Evolutionary conservation across 495 filamentous ascomycete species (phyloP), one percentile per base, ranked within the genome.

Genomic region (Glarea lozoyensis): DNA sequence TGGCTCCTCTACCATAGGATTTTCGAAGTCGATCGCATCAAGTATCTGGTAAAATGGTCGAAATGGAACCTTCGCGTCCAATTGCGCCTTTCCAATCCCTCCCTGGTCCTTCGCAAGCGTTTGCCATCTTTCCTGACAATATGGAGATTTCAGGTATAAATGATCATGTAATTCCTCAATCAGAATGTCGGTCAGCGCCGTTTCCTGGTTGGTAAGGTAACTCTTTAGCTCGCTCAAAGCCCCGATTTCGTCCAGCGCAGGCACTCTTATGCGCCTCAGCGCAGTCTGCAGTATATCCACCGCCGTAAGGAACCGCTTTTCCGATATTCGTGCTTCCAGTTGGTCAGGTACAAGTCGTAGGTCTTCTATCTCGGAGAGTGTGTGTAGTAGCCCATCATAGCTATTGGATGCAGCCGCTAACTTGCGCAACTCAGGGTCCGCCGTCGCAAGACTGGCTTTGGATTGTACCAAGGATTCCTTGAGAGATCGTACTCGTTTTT

Each of bases 111-210:
- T 74, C 38, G 72, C 62, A 47, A 85, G 68, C 34, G 74, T 70
- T 56, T 92, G 94, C 92, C 92, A 99, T 37, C 92, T 68, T 60
- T 93, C 85, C 47, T 93, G 85, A 60, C 88, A 96, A 54, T 97
- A 97, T 1, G 88, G 89, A 10, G 88, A 94, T 53, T 96, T 97
- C 10, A 99, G 73, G 54, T 97, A 99, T 2, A 99, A 71, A 64
- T 99, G 92, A 55, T 90, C 94, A 57, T 97, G 93, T 32, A 99
- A 67, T 60, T 99, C 92, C 61, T 99, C 92, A 35, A 96, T 79
- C 53, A 99, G 55, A 31, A 96, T 96, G 60, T 99, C 92, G 45
- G 87, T 90, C 43, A 99, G 65, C 3, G 85, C 78, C 2, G 78
- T 80, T 63, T 97, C 90, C 61, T 99, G 92, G 57, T 93, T 96